Evolutionary conservation across 371 early-diverging fungal genomes (phyloP), one percentile per base, ranked within the genome.

Genomic region (Apophysomyces elegans): DNA sequence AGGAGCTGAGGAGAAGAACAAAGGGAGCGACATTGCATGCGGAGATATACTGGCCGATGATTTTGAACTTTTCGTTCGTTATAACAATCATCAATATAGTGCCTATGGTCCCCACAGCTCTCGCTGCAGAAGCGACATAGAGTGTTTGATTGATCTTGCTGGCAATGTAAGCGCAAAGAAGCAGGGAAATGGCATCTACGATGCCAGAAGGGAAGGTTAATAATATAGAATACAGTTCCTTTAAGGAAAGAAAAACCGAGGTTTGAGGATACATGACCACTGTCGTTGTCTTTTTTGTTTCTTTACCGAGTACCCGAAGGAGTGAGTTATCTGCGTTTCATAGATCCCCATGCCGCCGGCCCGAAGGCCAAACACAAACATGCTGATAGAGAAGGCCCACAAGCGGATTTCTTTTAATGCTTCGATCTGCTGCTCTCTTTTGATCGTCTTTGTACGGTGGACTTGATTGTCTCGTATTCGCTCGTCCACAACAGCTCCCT

Each of bases 241-340:
- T 41, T 21, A 5, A 26, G 1, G 2, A 26, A 26, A 26, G 2
- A 26, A 26, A 26, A 26, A 26, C 32, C 32, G 32, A 1, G 32
- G 32, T 26, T 26, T 26, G 32, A 26, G 32, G 32, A 26, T 26
- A 26, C 32, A 2, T 26, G 32, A 26, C 2, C 32, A 26, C 3
- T 2, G 32, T 2, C 32, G 32, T 26, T 26, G 32, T 2, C 26
- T 26, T 26, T 26, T 26, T 45, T 13, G 5, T 7, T 16, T 50
- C 56, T 58, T 26, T 69, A 69, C 69, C 8, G 69, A 47, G 43
- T 64, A 69, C 7, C 69, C 69, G 35, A 64, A 47, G 12, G 56
- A 60, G 13, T 18, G 21, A 21, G 63, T 64, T 1, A 69, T 58
- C 32, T 61, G 57, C 4, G 65, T 44, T 7, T 43, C 39, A 38